These are phyloP conservation scores for Calendula officinalis DNA, from an alignment of 129 eudicot species.

Conservation along the genomic window DNA sequence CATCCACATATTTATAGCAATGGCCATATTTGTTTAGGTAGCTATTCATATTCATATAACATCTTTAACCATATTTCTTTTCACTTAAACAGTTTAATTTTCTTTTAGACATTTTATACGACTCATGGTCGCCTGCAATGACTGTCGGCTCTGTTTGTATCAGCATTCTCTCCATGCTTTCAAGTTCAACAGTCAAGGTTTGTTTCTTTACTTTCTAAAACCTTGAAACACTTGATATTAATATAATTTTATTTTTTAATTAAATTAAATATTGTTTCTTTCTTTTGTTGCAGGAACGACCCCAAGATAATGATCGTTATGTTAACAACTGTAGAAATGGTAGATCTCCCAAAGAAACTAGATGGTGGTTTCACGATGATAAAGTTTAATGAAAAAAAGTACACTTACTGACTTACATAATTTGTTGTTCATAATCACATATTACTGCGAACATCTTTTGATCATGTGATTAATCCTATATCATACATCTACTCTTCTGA, in stretches of 20 bases:
- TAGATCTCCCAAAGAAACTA: constrained; percentile 82
- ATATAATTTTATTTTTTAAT: too few relatives aligned
- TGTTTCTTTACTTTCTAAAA: constrained; percentile 4
- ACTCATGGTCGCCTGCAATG: constrained; percentile 99
- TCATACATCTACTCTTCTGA: not conserved
- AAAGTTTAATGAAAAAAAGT: constrained; percentile 46
- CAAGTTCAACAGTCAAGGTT: constrained; percentile 91
- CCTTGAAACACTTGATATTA: not conserved
- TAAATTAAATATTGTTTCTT: not conserved
- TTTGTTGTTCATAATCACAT: constrained; percentile 11
- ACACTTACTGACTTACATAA: too few relatives aligned
- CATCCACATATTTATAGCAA: constrained; percentile 98
- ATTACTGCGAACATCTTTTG: not conserved
- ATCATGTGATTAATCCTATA: constrained; percentile 7
- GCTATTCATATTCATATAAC: not conserved
- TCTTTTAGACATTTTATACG: constrained; percentile 73
- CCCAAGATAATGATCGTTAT: constrained; percentile 77
- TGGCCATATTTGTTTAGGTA: constrained; percentile 97
- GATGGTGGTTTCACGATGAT: constrained; percentile 93
- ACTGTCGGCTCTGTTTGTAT: constrained; percentile 93
- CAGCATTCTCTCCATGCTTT: constrained; percentile 90
- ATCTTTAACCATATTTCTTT: not conserved
- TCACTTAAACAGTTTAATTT: not conserved
- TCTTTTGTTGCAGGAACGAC: constrained; percentile 53
- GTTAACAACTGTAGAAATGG: constrained; percentile 76